phyloP scores from a whole-genome alignment of 2,329 filamentous ascomycete species.

The Fusarium ambrosium region DNA sequence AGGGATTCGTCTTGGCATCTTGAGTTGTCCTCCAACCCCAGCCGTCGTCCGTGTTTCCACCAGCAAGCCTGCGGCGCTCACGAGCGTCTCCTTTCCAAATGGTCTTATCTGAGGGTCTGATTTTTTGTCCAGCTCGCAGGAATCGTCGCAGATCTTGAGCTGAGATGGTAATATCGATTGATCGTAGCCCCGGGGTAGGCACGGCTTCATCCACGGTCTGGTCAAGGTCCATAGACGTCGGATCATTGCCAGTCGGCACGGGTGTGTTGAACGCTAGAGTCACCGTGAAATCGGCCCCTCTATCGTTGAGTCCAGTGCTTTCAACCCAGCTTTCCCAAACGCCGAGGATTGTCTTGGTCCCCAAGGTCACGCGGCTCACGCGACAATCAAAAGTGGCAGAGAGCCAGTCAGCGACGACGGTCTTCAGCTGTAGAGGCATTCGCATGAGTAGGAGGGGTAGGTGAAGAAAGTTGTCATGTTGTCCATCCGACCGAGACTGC shows the following conservation, averaged over 20 bases:
- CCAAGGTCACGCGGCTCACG: conserved; percentile 63
- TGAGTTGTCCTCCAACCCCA: conserved; percentile 62
- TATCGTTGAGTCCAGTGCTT: conserved; percentile 52
- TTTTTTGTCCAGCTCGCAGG: conserved; percentile 54
- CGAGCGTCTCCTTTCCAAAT: conserved; percentile 51
- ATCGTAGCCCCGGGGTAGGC: conserved; percentile 51
- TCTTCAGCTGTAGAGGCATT: conserved; percentile 67
- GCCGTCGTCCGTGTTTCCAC: conserved; percentile 63
- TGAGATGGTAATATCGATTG: conserved; percentile 67
- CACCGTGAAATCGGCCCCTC: conserved; percentile 61
- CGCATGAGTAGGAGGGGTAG: conserved; percentile 68
- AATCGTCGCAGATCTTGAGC: conserved; percentile 63
- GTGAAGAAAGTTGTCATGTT: conserved; percentile 56
- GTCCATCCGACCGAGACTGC: not conserved
- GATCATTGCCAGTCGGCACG: conserved; percentile 29
- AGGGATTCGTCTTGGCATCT: conserved; percentile 52
- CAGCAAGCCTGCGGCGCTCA: conserved; percentile 61
- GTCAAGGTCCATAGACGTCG: conserved; percentile 25
- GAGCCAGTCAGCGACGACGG: conserved; percentile 65
- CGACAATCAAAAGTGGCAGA: conserved; percentile 69
- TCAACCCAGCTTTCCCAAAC: conserved; percentile 67
- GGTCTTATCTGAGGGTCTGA: conserved; percentile 11
- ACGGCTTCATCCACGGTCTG: conserved; percentile 29
- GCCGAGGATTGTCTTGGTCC: conserved; percentile 63
- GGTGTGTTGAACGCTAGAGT: conserved; percentile 65